Conservation (phyloP, 805 yeast species). For the Lipomyces chichibuensis region DNA sequence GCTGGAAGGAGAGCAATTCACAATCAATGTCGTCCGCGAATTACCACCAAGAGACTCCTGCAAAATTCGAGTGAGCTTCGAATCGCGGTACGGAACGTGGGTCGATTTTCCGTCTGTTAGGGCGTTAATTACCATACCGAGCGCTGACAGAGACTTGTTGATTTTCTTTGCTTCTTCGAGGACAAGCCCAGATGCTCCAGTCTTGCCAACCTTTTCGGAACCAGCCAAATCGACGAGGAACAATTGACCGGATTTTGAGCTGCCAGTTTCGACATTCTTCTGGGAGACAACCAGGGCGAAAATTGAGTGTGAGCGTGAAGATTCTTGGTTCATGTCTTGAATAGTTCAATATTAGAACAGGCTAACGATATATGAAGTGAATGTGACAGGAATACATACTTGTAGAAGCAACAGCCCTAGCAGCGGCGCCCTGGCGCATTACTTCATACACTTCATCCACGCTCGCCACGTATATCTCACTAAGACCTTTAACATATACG, state of each 20-base stretch:
- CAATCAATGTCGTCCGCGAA: conserved; percentile 70
- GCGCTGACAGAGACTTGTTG: conserved; percentile 72
- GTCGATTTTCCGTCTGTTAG: conserved; percentile 68
- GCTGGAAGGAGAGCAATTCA: conserved; percentile 70
- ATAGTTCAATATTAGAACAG: not conserved
- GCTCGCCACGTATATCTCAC: conserved; percentile 61
- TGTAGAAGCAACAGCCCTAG: conserved; percentile 63
- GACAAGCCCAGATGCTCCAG: conserved; percentile 75
- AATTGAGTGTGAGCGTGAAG: conserved; percentile 81
- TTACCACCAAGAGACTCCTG: conserved; percentile 85
- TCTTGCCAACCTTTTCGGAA: conserved; percentile 74
- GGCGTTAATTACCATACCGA: conserved; percentile 80
- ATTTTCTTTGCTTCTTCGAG: conserved; percentile 84
- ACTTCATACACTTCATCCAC: conserved; percentile 61
- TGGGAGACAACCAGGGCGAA: conserved; percentile 71
- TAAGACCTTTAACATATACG: conserved; percentile 70
- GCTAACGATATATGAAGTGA: not conserved
- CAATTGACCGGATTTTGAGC: conserved; percentile 63
- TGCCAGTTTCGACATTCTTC: conserved; percentile 57
- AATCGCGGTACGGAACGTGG: conserved; percentile 76
- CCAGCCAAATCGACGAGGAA: conserved; percentile 87
- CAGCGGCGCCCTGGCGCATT: conserved; percentile 60
- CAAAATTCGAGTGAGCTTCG: conserved; percentile 74
- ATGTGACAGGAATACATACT: conserved; percentile 37
- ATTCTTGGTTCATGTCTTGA: conserved; percentile 61